Evolutionary conservation across 345 rosid species (phyloP).

Genomic region (Nasturtium officinale): DNA sequence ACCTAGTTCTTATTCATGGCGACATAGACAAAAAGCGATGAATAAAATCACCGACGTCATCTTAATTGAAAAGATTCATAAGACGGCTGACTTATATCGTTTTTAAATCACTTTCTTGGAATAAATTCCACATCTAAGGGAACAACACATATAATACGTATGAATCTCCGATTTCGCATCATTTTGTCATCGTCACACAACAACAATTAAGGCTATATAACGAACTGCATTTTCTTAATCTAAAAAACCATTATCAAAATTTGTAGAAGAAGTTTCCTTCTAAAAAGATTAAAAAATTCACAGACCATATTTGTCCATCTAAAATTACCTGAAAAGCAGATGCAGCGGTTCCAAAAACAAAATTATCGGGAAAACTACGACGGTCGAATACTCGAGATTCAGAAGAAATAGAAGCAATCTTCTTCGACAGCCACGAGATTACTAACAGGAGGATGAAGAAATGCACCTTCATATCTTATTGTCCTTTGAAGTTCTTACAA

Average conservation of each 20-base stretch:
- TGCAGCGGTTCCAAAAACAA: slow-evolving; percentile 47
- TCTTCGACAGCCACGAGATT: slow-evolving; percentile 32
- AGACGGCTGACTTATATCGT: slow-evolving; percentile 1
- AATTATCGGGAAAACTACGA: slow-evolving; percentile 28
- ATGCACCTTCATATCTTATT: slow-evolving; percentile 13
- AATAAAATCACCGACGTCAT: slow-evolving; percentile 11
- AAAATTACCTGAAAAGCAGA: slow-evolving; percentile 44
- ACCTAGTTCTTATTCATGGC: background rate
- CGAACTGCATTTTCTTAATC: too few relatives aligned
- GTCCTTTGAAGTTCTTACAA: background rate
- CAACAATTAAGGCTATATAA: background rate
- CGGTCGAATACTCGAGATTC: slow-evolving; percentile 26
- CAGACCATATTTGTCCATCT: too few relatives aligned
- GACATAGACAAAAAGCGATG: background rate
- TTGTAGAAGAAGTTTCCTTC: too few relatives aligned
- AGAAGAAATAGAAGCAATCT: slow-evolving; percentile 22
- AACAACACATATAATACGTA: background rate
- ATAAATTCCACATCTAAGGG: background rate
- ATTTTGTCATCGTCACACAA: slow-evolving; percentile 9
- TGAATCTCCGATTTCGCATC: background rate
- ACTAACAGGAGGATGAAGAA: slow-evolving; percentile 33
- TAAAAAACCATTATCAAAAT: too few relatives aligned
- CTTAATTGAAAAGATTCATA: background rate
- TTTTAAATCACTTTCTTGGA: background rate
- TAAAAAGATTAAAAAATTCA: too few relatives aligned